Evolutionary conservation across 179 eudicot genomes (phyloP).

Genomic region (Carnegiea gigantea): DNA sequence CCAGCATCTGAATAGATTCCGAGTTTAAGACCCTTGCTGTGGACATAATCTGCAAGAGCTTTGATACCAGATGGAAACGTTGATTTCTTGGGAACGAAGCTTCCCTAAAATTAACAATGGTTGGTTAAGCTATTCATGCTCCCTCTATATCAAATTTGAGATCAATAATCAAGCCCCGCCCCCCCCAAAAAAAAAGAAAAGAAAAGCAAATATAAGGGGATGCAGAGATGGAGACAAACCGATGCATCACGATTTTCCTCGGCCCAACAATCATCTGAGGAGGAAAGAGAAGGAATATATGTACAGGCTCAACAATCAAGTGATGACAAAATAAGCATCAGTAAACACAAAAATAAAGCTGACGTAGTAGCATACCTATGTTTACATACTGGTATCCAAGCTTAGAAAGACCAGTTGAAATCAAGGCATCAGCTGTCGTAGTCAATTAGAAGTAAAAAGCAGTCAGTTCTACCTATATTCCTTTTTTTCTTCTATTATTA

Average conservation of each 20-base stretch:
- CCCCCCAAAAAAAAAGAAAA: neutral
- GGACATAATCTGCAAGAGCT: conserved; percentile 84
- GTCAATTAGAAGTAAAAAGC: neutral
- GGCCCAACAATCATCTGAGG: conserved; percentile 88
- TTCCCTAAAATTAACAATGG: conserved; percentile 34
- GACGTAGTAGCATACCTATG: conserved; percentile 44
- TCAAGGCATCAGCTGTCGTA: conserved; percentile 75
- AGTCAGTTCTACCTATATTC: neutral
- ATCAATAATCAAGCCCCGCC: neutral
- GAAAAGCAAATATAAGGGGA: neutral
- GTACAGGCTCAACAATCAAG: too few relatives aligned
- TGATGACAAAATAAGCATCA: too few relatives aligned
- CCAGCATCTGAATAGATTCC: conserved; percentile 89
- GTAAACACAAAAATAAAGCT: too few relatives aligned
- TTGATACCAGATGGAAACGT: conserved; percentile 89
- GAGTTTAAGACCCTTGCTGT: conserved; percentile 66
- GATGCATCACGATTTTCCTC: conserved; percentile 61
- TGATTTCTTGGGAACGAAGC: conserved; percentile 55
- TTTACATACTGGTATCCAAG: conserved; percentile 79
- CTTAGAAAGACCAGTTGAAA: conserved; percentile 75
- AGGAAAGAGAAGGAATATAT: neutral
- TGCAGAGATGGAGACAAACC: conserved; percentile 33
- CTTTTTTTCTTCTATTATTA: too few relatives aligned
- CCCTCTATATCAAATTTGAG: too few relatives aligned
- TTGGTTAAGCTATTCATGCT: neutral